Conservation (phyloP, 768 basidiomycete species). For the Tulasnella sp. region DNA sequence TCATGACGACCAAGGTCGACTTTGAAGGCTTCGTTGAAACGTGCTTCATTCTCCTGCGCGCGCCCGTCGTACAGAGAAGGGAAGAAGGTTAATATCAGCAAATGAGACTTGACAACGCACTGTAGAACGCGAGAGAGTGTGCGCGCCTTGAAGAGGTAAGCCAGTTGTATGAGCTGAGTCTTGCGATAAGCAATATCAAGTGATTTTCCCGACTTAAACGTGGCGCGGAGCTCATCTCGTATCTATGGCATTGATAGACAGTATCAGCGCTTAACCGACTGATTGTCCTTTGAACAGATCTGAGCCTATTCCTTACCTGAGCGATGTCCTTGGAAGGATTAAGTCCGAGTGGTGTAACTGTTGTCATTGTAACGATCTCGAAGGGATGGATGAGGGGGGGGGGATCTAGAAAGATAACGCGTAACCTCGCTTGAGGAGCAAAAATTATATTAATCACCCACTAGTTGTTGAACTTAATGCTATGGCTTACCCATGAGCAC, state of each 20-base stretch:
- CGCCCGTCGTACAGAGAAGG: constrained; percentile 37
- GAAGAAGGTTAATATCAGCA: constrained; percentile 27
- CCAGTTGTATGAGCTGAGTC: constrained; percentile 64
- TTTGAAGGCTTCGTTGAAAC: constrained; percentile 47
- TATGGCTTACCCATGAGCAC: too few relatives aligned
- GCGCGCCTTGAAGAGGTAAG: constrained; percentile 20
- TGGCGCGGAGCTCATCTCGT: constrained; percentile 40
- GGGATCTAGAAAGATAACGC: too few relatives aligned
- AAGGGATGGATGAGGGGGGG: too few relatives aligned
- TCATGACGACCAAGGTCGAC: constrained; percentile 54
- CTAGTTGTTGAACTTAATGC: too few relatives aligned
- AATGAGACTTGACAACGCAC: constrained; percentile 50
- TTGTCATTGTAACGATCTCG: too few relatives aligned
- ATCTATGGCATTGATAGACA: constrained; percentile 39
- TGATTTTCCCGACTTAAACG: constrained; percentile 51
- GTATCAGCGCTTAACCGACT: constrained; percentile 34
- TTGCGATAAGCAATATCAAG: constrained; percentile 59
- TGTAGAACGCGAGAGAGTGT: constrained; percentile 29
- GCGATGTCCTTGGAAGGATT: too few relatives aligned
- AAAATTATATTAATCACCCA: too few relatives aligned
- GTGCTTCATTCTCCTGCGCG: constrained; percentile 48
- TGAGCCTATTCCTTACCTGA: too few relatives aligned
- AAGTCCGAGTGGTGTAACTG: too few relatives aligned
- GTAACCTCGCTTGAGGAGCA: too few relatives aligned
- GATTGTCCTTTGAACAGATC: too few relatives aligned